Percentiles rank a stretch among this genome's conserved stretches.
phyloP scores from a whole-genome alignment of 2,329 filamentous ascomycete genomes.

The Pseudopithomyces chartarum region DNA sequence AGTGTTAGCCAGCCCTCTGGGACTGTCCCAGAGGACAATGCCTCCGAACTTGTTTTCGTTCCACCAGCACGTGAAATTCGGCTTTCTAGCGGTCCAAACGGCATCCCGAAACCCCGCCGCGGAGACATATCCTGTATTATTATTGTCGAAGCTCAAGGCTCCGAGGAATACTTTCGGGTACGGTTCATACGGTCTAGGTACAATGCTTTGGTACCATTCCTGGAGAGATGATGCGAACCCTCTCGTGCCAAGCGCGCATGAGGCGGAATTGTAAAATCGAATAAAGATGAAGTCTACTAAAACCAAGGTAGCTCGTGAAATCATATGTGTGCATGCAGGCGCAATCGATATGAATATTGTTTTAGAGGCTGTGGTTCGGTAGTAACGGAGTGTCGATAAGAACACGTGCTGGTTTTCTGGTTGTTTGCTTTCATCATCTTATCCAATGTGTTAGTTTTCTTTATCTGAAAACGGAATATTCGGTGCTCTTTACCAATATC shows the following conservation, averaged over 20 bases:
- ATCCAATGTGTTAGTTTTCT: neutral
- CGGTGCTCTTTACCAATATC: neutral
- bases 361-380: neutral
- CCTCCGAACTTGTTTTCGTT: conserved; percentile 5
- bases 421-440: conserved; percentile 1
- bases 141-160: conserved; percentile 3
- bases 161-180: conserved; percentile 2
- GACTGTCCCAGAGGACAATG: conserved; percentile 1
- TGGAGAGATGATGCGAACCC: neutral
- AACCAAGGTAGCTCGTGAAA: neutral
- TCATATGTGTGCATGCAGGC: conserved; percentile 1
- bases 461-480: neutral
- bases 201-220: neutral
- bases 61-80: conserved; percentile 2
- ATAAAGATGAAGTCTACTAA: conserved; percentile 7
- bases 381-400: neutral
- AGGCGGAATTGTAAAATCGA: conserved; percentile 5
- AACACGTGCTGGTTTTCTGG: neutral
- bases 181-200: neutral
- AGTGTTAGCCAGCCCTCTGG: neutral
- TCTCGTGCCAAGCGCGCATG: neutral
- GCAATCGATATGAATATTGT: conserved; percentile 4
- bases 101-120: neutral
- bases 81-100: neutral
- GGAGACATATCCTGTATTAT: neutral